Evolutionary conservation across 495 filamentous ascomycete species (phyloP).

Genomic region (Aspergillus homomorphus): DNA sequence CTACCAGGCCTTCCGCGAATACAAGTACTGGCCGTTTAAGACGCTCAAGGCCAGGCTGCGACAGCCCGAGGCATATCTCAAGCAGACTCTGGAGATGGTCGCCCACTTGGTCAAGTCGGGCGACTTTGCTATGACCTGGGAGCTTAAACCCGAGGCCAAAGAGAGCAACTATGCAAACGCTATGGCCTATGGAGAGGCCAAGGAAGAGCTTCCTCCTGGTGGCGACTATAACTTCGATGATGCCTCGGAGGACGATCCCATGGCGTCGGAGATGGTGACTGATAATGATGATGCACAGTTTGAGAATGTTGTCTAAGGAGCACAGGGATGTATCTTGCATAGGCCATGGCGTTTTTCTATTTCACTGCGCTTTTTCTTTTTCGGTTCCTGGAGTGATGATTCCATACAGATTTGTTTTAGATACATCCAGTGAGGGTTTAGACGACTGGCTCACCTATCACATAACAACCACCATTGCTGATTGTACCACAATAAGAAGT

Average conservation of each 20-base stretch:
- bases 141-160: constrained; percentile 69
- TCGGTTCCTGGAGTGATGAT: constrained; percentile 11
- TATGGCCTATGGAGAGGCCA: constrained; percentile 34
- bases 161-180: constrained; percentile 51
- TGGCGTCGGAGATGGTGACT: constrained; percentile 35
- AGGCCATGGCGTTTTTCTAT: constrained; percentile 20
- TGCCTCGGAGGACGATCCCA: constrained; percentile 42
- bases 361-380: not conserved
- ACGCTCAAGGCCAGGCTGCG: constrained; percentile 65
- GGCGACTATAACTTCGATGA: constrained; percentile 41
- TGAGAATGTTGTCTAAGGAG: constrained; percentile 59
- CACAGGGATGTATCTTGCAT: constrained; percentile 25
- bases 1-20: constrained; percentile 74
- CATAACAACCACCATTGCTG: not conserved
- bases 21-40: constrained; percentile 87
- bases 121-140: constrained; percentile 78
- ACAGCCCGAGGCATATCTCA: constrained; percentile 91
- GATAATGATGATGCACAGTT: constrained; percentile 74
- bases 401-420: constrained; percentile 12
- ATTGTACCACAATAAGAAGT: not conserved
- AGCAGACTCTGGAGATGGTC: constrained; percentile 76
- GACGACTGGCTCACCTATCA: not conserved
- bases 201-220: constrained; percentile 48
- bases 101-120: constrained; percentile 78
- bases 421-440: constrained; percentile 6